These are phyloP conservation scores for Lachnellula cervina DNA, from an alignment of 2,329 filamentous ascomycete genomes.

Conservation along the genomic window DNA sequence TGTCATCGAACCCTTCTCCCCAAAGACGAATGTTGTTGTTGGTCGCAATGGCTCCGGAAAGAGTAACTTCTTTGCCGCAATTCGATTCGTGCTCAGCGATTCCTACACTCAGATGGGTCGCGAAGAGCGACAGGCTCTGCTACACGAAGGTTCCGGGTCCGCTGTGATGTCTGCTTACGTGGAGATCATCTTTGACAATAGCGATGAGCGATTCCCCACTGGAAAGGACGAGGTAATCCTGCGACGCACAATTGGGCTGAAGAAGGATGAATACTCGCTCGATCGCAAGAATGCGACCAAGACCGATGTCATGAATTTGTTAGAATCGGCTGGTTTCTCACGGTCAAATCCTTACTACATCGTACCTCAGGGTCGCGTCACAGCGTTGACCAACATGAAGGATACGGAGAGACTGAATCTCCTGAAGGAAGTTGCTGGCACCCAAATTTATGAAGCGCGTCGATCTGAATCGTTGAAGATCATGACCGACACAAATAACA, in stretches of 20 bases:
- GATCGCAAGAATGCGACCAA: conserved; percentile 97
- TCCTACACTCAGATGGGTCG: conserved; percentile 93
- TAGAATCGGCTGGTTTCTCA: conserved; percentile 95
- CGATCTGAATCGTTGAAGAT: conserved; percentile 91
- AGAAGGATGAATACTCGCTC: conserved; percentile 98
- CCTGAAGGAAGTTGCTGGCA: conserved; percentile 96
- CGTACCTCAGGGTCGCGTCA: conserved; percentile 94
- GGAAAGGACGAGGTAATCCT: conserved; percentile 86
- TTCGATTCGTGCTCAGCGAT: conserved; percentile 97
- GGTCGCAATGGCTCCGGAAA: conserved; percentile 99
- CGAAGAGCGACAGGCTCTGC: conserved; percentile 88
- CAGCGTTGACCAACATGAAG: conserved; percentile 97
- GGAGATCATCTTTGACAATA: conserved; percentile 98
- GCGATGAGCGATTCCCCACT: conserved; percentile 89
- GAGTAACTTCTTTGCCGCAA: conserved; percentile 99
- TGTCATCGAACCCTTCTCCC: conserved; percentile 95
- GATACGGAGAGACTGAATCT: conserved; percentile 85
- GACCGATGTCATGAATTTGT: conserved; percentile 86
- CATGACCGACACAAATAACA: conserved; percentile 94
- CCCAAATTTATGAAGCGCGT: conserved; percentile 91
- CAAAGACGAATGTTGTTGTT: conserved; percentile 96
- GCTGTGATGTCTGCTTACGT: conserved; percentile 99
- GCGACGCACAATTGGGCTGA: conserved; percentile 89
- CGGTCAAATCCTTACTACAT: conserved; percentile 99
- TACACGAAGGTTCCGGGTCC: conserved; percentile 97